Base-by-base conservation (phyloP, 1,284 basidiomycete species). In the Cerioporus squamosus region DNA sequence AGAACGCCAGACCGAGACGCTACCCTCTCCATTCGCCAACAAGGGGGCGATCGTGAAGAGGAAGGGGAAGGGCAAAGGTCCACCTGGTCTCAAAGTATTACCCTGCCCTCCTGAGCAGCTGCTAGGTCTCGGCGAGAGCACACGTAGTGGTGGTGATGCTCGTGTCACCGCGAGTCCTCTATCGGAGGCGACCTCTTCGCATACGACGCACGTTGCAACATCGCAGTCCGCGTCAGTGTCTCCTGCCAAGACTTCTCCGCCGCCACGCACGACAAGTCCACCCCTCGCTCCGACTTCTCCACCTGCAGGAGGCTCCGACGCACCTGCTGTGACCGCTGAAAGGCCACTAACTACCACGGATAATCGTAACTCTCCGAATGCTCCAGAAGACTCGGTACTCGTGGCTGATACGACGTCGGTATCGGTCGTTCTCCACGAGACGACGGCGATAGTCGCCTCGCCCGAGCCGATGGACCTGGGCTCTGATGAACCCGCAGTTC, bases 41-140 rank as follows among this genome's bases (percentile, higher is more conserved):
- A 51, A 39, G 39, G 55, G 53, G 24, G 33, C 33, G 14, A 14
- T 36, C 14, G 24, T 40, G 15, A 62, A 53, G 57, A 61, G 56
- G 51, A 47, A 33, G 38, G 52, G 52, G 17, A 57, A 51, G 22
- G 44, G 49, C 5, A 44, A 44, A 36, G 57, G 57, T 2, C 62
- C 62, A 3, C 62, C 62, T 18, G 62, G 62, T 9, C 23, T 63
- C 6, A 58, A 39, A 22, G 10, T 61, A 44, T 56, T 63, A 9
- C 58, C 61, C 2, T 26, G 57, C 8, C 40, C 38, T 10, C 18
- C 12, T 14, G 29, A 47, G 6, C n/a, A 4, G 15, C 12, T 9
- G 40, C 40, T n/a, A n/a, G n/a, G n/a, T n/a, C n/a, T n/a, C n/a
- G n/a, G n/a, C n/a, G n/a, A n/a, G 14, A 18, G 12, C 15, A 5